A percentile compares a stretch with the other conserved stretches of the same genome.
Evolutionary conservation across 1,139 yeast species (phyloP).

Genomic region (Pichia sp.): DNA sequence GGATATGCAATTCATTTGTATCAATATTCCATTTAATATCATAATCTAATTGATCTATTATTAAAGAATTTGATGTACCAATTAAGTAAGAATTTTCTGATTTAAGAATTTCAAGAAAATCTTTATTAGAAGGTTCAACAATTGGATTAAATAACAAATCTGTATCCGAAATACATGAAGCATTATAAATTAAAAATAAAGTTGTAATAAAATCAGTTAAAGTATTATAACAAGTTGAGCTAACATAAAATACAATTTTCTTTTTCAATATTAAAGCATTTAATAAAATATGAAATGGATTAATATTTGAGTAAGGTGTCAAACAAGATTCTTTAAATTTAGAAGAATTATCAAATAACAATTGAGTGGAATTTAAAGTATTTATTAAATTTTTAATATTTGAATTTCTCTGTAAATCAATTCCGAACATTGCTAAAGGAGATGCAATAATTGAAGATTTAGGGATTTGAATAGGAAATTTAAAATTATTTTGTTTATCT

Average conservation of each 20-base stretch:
- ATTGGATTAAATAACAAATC: conserved; percentile 44
- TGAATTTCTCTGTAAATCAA: conserved; percentile 24
- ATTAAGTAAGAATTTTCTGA: conserved; percentile 41
- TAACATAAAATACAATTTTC: conserved; percentile 42
- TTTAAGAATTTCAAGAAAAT: conserved; percentile 25
- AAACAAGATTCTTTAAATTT: conserved; percentile 11
- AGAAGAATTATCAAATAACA: not conserved
- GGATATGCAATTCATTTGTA: conserved; percentile 9
- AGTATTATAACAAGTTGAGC: conserved; percentile 43
- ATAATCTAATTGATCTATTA: conserved; percentile 41
- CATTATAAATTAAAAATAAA: conserved; percentile 36
- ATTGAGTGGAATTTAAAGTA: not conserved
- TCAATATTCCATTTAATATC: conserved; percentile 49
- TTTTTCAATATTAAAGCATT: conserved; percentile 48
- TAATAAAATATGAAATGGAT: conserved; percentile 32
- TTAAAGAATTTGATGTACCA: conserved; percentile 52
- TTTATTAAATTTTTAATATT: conserved; percentile 14
- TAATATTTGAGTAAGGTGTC: conserved; percentile 21
- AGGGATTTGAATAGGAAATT: conserved; percentile 29
- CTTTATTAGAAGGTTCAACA: conserved; percentile 30
- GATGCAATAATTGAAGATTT: conserved; percentile 24
- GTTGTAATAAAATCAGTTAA: conserved; percentile 43
- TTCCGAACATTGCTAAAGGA: conserved; percentile 25
- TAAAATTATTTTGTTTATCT: conserved; percentile 12
- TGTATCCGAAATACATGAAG: conserved; percentile 34